These are phyloP conservation scores for Fusarium poae DNA, from an alignment of 2,329 filamentous ascomycete genomes.

Conservation along the genomic window DNA sequence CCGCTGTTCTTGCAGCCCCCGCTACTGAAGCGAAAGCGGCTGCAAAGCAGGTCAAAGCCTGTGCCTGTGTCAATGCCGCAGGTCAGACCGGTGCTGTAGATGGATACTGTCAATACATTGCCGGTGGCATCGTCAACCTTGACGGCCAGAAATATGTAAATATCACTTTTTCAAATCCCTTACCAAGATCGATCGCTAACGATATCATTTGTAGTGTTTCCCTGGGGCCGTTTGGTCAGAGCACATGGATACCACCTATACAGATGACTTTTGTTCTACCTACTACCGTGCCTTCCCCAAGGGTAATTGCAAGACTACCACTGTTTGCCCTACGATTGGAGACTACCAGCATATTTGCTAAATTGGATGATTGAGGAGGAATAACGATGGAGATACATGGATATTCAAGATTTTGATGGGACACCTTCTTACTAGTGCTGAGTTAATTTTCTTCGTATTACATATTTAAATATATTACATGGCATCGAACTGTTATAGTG, in stretches of 20 bases:
- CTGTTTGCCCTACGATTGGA: not conserved
- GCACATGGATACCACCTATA: conserved; percentile 3
- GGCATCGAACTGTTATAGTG: fast-evolving
- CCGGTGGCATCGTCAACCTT: not conserved
- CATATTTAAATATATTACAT: not conserved
- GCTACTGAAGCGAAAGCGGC: not conserved
- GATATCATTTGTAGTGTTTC: not conserved
- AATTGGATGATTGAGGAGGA: not conserved
- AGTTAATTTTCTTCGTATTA: not conserved
- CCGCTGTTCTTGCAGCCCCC: not conserved
- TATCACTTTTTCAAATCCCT: fast-evolving
- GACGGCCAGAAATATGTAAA: not conserved
- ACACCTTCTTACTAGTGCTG: not conserved
- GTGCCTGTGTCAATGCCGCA: not conserved
- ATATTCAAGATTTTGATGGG: not conserved
- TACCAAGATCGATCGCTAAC: not conserved
- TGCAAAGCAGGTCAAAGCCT: not conserved
- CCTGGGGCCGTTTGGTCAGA: not conserved
- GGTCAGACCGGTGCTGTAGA: not conserved
- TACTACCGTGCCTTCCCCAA: not conserved
- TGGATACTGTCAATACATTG: conserved; percentile 3
- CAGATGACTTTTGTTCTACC: not conserved
- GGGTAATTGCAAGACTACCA: not conserved
- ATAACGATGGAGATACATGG: not conserved
- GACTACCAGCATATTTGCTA: conserved; percentile 2